Base-by-base conservation (phyloP, 1,139 yeast species). In the Yamadazyma aaseri region DNA sequence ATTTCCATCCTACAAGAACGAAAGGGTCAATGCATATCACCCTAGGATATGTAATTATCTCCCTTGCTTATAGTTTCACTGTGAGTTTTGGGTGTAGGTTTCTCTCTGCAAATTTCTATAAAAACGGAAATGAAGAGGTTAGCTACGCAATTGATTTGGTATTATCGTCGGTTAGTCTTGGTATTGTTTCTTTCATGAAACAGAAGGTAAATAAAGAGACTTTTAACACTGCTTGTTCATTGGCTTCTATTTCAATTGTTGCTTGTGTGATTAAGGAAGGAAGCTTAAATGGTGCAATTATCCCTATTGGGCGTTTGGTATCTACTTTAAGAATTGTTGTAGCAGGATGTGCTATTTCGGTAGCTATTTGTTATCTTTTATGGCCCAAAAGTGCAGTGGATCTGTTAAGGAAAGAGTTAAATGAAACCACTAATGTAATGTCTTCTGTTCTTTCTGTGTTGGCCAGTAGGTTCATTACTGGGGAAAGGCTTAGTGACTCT, bases 1-100 rank as follows among this genome's bases (percentile, higher is more conserved):
- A 86, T 55, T 86, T 86, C 63, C 94, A 86, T 50, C 92, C 95
- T 0, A 76, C 90, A 3, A 58, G 95, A 34, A 73, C 94, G 1
- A 75, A 77, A 37, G 96, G 96, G 0, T 77, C 86, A 16, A 86
- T 86, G 94, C 74, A 79, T 38, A 89, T 86, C 51, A 79, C 89
- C 7, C 56, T 84, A 15, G 50, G 76, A 29, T 86, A 76, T 58
- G 92, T 81, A 9, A 47, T 70, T 0, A 42, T 75, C 3, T 70
- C 90, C 1, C 57, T 86, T 13, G 38, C 63, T 1, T 85, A 72
- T 60, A 75, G 84, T 32, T 73, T 82, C 32, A 42, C 69, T 1
- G 71, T 81, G 5, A 74, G 86, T 2, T 56, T 80, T 21, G 51
- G 66, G 1, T 73, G 87, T 29, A 71, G 86, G 56, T 53, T 64